These are phyloP conservation scores for Euptelea pleiosperma DNA, from an alignment of 164 flowering plant species.

Conservation along the genomic window DNA sequence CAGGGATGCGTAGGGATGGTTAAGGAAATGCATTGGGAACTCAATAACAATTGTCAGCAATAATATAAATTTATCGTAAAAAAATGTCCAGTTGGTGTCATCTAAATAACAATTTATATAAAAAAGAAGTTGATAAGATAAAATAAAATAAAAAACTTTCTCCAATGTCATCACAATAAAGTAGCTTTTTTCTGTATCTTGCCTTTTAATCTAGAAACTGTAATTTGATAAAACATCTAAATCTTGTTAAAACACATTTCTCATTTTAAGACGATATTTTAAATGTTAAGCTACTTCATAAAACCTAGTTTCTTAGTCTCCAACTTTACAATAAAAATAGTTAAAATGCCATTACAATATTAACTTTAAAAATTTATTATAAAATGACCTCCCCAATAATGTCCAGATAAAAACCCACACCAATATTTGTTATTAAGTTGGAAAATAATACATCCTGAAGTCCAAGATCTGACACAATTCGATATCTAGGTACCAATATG, in stretches of 20 bases:
- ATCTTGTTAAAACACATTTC: background rate
- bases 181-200: no score
- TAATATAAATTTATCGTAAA: constrained; percentile 1
- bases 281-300: background rate
- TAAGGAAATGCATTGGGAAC: constrained; percentile 35
- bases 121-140: background rate
- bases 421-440: no score
- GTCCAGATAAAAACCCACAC: background rate
- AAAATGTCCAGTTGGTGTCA: background rate
- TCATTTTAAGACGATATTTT: background rate
- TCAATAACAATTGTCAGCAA: background rate
- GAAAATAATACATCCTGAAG: no score
- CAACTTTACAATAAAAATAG: background rate
- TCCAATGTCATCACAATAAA: no score
- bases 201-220: background rate
- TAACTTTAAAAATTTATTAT: background rate
- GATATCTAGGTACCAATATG: no score
- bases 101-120: background rate
- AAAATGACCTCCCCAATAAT: background rate
- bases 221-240: background rate
- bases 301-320: background rate
- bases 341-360: background rate
- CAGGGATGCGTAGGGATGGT: constrained; percentile 72
- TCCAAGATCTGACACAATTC: no score
- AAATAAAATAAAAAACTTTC: background rate